Evolutionary conservation across 2,329 filamentous ascomycete species (phyloP).

Genomic region (Seiridium cupressi): DNA sequence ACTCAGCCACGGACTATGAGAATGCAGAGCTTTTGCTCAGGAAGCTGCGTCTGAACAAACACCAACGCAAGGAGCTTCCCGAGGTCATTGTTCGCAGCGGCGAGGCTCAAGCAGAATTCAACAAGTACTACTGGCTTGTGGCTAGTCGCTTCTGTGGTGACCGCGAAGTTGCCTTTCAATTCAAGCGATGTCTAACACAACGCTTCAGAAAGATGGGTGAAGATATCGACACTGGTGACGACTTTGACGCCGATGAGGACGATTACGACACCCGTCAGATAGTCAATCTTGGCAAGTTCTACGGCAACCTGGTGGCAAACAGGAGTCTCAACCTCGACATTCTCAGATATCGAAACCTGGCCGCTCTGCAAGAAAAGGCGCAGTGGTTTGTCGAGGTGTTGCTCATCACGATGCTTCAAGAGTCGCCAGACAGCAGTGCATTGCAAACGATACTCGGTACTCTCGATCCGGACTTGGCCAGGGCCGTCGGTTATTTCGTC

Average conservation of each 20-base stretch:
- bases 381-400: slow-evolving; percentile 78
- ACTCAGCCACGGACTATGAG: slow-evolving; percentile 79
- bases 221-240: slow-evolving; percentile 54
- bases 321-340: slow-evolving; percentile 45
- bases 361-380: slow-evolving; percentile 73
- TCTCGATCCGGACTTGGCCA: slow-evolving; percentile 65
- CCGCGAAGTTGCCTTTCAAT: slow-evolving; percentile 74
- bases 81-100: slow-evolving; percentile 85
- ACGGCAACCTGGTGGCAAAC: slow-evolving; percentile 48
- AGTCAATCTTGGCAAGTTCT: slow-evolving; percentile 53
- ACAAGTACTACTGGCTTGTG: slow-evolving; percentile 89
- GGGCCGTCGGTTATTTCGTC: slow-evolving; percentile 77
- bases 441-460: slow-evolving; percentile 67
- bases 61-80: slow-evolving; percentile 83
- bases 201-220: slow-evolving; percentile 86
- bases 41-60: slow-evolving; percentile 81
- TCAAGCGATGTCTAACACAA: slow-evolving; percentile 85
- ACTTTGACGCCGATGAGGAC: slow-evolving; percentile 54
- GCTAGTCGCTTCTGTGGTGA: slow-evolving; percentile 76
- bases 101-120: slow-evolving; percentile 80
- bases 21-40: slow-evolving; percentile 78
- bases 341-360: slow-evolving; percentile 73
- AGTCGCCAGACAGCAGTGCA: slow-evolving; percentile 51
- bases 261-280: slow-evolving; percentile 51
- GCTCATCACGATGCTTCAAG: slow-evolving; percentile 71